Evolutionary conservation across 768 basidiomycete species (phyloP), one percentile per base, ranked within the genome.

Genomic region (Basidioascus undulatus): DNA sequence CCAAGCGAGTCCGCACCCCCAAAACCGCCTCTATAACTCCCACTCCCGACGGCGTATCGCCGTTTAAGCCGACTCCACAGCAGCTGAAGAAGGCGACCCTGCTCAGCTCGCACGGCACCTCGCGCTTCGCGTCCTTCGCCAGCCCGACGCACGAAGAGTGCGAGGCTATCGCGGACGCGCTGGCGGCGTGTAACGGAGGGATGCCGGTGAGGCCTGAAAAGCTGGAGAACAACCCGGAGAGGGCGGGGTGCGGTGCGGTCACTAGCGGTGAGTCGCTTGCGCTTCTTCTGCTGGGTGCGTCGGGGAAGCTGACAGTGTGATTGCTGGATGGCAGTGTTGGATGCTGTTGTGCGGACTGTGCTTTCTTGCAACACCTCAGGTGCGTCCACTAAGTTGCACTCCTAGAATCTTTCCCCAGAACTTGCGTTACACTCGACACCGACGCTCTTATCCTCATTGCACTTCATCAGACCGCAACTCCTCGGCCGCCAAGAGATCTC

Each of bases 141-240:
- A 33, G 39, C 16, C 52, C 52, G 10, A 49, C 48, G 4, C 34
- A 42, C 0, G 32, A 28, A 0, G 45, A 53, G 23, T 49, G 47
- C 20, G 47, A 53, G 27, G 5, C 16, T 0, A 49, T 53, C 4
- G 39, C 41, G 31, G 50, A 51, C 33, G 34, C 46, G 3, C 42
- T 53, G 10, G 43, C 50, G 3, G 42, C 33, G 8, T 48, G 49
- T 13, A 50, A 53, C 34, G 47, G 50, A n/a, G n/a, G n/a, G 4
- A 11, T 44, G 18, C 52, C 52, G 2, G 13, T 5, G n/a, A 19
- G 52, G 23, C 50, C 52, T 0, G 32, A 10, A 0, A 32, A 41
- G 16, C 38, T 53, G 4, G 47, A 45, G 3, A 47, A 51, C 32
- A 20, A 41, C 12, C 43, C 43, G 4, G 42, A 28, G 6, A 38